Percentiles rank a stretch among this genome's conserved stretches.
These are phyloP conservation scores for Adansonia digitata DNA, from an alignment of 345 rosid species.

Conservation along the genomic window DNA sequence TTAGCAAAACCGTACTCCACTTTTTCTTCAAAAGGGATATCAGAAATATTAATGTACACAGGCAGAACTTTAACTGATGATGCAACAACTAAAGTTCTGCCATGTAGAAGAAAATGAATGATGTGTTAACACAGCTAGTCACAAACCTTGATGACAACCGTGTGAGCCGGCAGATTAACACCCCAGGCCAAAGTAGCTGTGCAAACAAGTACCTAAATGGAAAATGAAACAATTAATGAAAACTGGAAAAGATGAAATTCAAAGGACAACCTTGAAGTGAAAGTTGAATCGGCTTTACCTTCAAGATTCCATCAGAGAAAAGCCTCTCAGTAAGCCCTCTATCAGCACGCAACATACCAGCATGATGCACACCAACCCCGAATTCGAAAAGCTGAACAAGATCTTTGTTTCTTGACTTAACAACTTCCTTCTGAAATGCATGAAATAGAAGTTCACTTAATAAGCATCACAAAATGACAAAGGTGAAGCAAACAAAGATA, in stretches of 20 bases:
- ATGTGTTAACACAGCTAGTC: background rate
- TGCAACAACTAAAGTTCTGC: background rate
- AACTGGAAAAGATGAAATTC: slow-evolving; percentile 6
- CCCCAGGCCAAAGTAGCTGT: slow-evolving; percentile 99
- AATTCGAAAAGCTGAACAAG: slow-evolving; percentile 69
- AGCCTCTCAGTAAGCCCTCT: slow-evolving; percentile 91
- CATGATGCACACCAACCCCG: slow-evolving; percentile 88
- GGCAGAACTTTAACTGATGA: background rate
- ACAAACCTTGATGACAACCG: slow-evolving; percentile 93
- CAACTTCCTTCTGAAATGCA: slow-evolving; percentile 70
- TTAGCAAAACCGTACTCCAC: background rate
- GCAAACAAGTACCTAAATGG: slow-evolving; percentile 83
- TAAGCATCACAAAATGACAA: background rate
- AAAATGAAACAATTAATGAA: slow-evolving; percentile 15
- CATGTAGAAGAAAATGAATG: background rate
- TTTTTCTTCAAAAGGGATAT: background rate
- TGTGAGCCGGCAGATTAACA: slow-evolving; percentile 96
- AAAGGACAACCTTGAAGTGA: slow-evolving; percentile 11
- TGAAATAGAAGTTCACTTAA: slow-evolving; percentile 16
- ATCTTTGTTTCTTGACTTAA: slow-evolving; percentile 94
- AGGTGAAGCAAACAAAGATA: slow-evolving; percentile 1
- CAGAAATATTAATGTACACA: background rate
- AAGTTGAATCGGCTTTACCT: slow-evolving; percentile 38
- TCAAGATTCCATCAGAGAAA: slow-evolving; percentile 86
- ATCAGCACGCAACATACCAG: slow-evolving; percentile 95